phyloP scores from a whole-genome alignment of 768 basidiomycete species.

The Termitomyces sp. region DNA sequence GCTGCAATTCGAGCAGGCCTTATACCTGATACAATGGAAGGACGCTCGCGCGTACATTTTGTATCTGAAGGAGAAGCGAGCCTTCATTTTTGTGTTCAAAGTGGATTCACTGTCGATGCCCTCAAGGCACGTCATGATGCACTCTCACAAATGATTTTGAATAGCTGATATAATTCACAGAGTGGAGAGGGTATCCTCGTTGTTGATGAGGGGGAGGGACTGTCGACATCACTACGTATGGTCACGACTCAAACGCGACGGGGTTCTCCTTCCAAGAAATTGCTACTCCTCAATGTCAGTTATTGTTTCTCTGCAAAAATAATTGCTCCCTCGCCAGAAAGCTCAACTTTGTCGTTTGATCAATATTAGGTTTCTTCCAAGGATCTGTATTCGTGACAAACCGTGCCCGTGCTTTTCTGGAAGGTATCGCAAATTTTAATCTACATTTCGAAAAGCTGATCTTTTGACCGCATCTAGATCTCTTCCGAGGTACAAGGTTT shows the following conservation, averaged over 20 bases:
- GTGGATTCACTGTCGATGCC: constrained; percentile 31
- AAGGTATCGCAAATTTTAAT: constrained; percentile 20
- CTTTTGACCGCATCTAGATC: constrained; percentile 19
- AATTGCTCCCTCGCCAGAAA: background rate
- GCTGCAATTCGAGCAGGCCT: constrained; percentile 48
- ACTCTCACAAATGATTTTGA: background rate
- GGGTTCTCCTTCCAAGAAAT: constrained; percentile 40
- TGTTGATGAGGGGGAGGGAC: constrained; percentile 60
- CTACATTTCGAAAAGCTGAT: background rate
- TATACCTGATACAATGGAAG: constrained; percentile 32
- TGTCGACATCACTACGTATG: constrained; percentile 52
- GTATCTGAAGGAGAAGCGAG: constrained; percentile 64
- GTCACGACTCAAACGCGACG: constrained; percentile 18
- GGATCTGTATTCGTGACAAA: constrained; percentile 44
- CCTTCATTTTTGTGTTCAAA: constrained; percentile 46
- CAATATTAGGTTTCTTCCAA: constrained; percentile 34
- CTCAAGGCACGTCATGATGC: constrained; percentile 19
- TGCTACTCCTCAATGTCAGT: constrained; percentile 36
- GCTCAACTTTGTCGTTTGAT: background rate
- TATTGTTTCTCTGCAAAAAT: background rate
- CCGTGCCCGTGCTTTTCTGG: constrained; percentile 31
- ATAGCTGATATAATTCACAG: constrained; percentile 18
- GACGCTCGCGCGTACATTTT: constrained; percentile 42
- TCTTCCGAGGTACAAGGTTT: constrained; percentile 34
- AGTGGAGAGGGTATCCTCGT: constrained; percentile 41